Evolutionary conservation across 2,329 filamentous ascomycete genomes (phyloP).

Genomic region (Xylaria sp.): DNA sequence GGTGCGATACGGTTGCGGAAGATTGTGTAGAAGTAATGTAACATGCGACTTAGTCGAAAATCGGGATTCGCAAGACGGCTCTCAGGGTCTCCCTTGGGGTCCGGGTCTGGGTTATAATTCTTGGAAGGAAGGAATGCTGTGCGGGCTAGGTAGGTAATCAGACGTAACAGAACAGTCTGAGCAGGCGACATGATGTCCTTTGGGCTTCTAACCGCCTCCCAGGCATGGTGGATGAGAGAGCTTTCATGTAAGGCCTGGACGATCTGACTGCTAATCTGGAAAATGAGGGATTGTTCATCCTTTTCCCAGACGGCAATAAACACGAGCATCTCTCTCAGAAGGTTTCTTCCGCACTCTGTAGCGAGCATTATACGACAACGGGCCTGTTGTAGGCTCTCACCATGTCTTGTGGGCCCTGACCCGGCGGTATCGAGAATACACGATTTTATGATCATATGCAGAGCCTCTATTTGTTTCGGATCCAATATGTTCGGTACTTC

Average conservation of each 20-base stretch:
- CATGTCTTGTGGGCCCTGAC: slow-evolving; percentile 72
- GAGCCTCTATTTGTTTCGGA: slow-evolving; percentile 92
- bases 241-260: slow-evolving; percentile 92
- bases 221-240: slow-evolving; percentile 89
- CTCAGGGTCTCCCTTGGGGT: slow-evolving; percentile 43
- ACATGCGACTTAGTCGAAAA: slow-evolving; percentile 68
- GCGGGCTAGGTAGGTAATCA: slow-evolving; percentile 90
- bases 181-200: slow-evolving; percentile 97
- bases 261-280: slow-evolving; percentile 96
- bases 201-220: slow-evolving; percentile 88
- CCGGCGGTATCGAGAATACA: slow-evolving; percentile 88
- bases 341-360: slow-evolving; percentile 88
- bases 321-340: slow-evolving; percentile 89
- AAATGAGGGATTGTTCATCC: slow-evolving; percentile 91
- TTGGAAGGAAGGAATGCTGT: slow-evolving; percentile 57
- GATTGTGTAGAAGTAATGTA: slow-evolving; percentile 92
- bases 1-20: slow-evolving; percentile 94
- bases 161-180: slow-evolving; percentile 90
- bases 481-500: slow-evolving; percentile 95
- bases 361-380: slow-evolving; percentile 90
- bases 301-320: slow-evolving; percentile 98
- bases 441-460: slow-evolving; percentile 97
- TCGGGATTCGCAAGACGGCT: slow-evolving; percentile 60
- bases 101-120: slow-evolving; percentile 49
- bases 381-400: slow-evolving; percentile 89